These are phyloP conservation scores for Anacardium occidentale DNA, from an alignment of 345 rosid species.

Conservation along the genomic window DNA sequence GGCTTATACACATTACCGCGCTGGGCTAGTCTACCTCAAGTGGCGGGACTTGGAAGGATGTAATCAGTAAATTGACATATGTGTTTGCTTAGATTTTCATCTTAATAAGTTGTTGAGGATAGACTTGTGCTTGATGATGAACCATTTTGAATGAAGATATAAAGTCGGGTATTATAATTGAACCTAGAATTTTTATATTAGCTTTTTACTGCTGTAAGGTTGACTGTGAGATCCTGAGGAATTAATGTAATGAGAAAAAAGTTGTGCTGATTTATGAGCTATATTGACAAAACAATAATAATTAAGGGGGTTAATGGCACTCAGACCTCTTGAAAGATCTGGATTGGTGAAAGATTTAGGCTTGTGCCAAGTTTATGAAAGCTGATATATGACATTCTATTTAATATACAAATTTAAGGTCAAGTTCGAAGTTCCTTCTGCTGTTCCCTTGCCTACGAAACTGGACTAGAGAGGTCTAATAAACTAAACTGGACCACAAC, in stretches of 20 bases:
- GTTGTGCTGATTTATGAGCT: not conserved
- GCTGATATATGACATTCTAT: too few relatives aligned
- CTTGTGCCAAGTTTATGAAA: too few relatives aligned
- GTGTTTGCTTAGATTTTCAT: not conserved
- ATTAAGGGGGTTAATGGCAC: too few relatives aligned
- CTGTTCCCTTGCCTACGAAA: too few relatives aligned
- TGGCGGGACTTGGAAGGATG: conserved; percentile 29
- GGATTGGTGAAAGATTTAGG: too few relatives aligned
- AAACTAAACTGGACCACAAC: conserved; percentile 4
- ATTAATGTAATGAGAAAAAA: not conserved
- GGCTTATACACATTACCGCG: conserved; percentile 23
- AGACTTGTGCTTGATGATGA: not conserved
- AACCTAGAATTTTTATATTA: not conserved
- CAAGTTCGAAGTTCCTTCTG: too few relatives aligned
- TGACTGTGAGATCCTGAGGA: conserved; percentile 2
- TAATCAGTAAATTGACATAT: not conserved
- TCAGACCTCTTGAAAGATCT: too few relatives aligned
- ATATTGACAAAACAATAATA: too few relatives aligned
- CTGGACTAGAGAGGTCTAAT: not conserved
- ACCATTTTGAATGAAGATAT: not conserved
- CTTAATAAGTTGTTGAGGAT: not conserved
- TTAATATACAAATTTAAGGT: too few relatives aligned
- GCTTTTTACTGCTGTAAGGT: not conserved
- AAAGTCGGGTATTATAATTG: not conserved
- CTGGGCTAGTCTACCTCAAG: conserved; percentile 25